These are phyloP conservation scores for Aspergillus aculeatinus DNA, from an alignment of 2,329 filamentous ascomycete genomes.

Conservation along the genomic window DNA sequence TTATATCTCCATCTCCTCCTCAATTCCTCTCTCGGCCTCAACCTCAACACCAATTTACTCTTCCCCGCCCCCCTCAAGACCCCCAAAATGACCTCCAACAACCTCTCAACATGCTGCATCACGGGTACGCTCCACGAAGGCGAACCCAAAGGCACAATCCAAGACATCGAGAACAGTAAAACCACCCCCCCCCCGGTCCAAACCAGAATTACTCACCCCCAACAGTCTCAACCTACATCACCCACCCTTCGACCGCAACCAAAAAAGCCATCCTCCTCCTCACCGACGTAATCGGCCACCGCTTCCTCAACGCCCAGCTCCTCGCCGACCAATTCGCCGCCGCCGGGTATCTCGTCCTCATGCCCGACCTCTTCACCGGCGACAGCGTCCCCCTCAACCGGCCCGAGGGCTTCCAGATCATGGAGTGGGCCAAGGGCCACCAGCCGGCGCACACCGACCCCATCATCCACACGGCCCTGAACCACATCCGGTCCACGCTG, in stretches of 20 bases:
- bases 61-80: not conserved
- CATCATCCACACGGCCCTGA: constrained; percentile 46
- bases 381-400: constrained; percentile 58
- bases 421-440: constrained; percentile 49
- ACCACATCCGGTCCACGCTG: constrained; percentile 32
- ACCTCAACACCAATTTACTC: not conserved
- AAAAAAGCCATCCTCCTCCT: not conserved
- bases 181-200: too few relatives aligned
- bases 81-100: not conserved
- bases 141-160: not conserved
- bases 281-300: constrained; percentile 7
- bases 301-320: constrained; percentile 55
- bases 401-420: constrained; percentile 49
- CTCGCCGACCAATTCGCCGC: constrained; percentile 70
- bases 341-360: constrained; percentile 65
- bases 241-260: not conserved
- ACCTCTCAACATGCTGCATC: not conserved
- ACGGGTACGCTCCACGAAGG: not conserved
- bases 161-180: not conserved
- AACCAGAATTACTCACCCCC: not conserved
- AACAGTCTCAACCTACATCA: not conserved
- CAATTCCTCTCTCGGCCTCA: not conserved
- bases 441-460: constrained; percentile 48
- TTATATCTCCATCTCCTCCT: not conserved
- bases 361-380: constrained; percentile 68